Base-by-base conservation (phyloP, 345 rosid species). In the Citrus maxima region DNA sequence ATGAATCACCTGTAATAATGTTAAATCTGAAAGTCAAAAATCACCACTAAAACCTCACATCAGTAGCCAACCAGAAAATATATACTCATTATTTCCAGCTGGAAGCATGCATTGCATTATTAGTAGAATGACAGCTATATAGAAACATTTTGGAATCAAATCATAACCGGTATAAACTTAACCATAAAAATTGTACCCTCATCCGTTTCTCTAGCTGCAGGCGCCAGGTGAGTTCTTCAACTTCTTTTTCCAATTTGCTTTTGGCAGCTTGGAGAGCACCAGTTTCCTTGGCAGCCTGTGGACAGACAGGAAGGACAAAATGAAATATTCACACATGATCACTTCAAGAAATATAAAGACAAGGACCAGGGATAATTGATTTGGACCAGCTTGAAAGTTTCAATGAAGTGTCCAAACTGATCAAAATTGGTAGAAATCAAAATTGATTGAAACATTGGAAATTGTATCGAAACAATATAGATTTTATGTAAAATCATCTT, bases 191-290 rank as follows among this genome's bases (percentile, higher is more conserved):
- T 22, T 68, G 78, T 79, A 93, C 99, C 90, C 93, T 89, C 90
- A 85, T 89, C 77, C 90, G 92, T 80, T 91, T 94, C 92, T 94
- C 99, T 49, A 88, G 86, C 85, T 96, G 91, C 80, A 91, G 84
- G 67, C 81, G 88, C 92, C 93, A 89, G 10, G 97, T 91, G 78
- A 96, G 90, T 62, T 96, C 98, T 90, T 94, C 95, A 75, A 96
- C 93, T 85, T 96, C 87, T 89, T 93, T 93, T 89, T 96, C 98
- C 82, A 94, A 88, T 81, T 91, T 90, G 84, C 81, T 89, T 82
- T 96, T 96, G 81, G 97, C 99, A 78, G 90, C 98, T 86, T 93
- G 95, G 81, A 96, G 99, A 78, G 94, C 99, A 76, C 97, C 97
- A 37, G 97, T 89, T 88, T 96, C 98, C 87, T 85, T 93, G 56